Evolutionary conservation across 2,329 filamentous ascomycete species (phyloP).

Genomic region (Lachnellula hyalina): DNA sequence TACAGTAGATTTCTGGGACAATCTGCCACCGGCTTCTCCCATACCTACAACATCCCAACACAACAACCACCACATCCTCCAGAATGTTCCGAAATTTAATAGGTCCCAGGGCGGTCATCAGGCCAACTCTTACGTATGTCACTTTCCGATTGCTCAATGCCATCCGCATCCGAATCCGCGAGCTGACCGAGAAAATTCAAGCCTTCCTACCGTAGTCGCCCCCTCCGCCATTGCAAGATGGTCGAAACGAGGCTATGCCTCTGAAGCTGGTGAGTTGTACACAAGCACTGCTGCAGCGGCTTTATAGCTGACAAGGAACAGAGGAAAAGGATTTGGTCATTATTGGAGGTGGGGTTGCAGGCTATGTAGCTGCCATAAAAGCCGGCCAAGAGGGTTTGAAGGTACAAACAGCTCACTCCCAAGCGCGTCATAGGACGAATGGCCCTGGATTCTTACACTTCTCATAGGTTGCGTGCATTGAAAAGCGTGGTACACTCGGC

Average conservation of each 20-base stretch:
- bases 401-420: slow-evolving; percentile 44
- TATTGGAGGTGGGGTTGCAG: slow-evolving; percentile 95
- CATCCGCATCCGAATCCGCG: background rate
- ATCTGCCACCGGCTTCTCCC: background rate
- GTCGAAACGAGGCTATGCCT: slow-evolving; percentile 56
- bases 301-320: slow-evolving; percentile 52
- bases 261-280: slow-evolving; percentile 33
- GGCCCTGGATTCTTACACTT: slow-evolving; percentile 12
- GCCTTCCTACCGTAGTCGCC: slow-evolving; percentile 45
- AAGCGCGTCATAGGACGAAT: slow-evolving; percentile 1
- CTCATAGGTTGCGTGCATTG: slow-evolving; percentile 83
- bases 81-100: slow-evolving; percentile 57
- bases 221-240: slow-evolving; percentile 45
- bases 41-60: slow-evolving; percentile 14
- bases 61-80: slow-evolving; percentile 11
- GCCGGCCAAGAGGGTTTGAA: slow-evolving; percentile 96
- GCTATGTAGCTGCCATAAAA: slow-evolving; percentile 98
- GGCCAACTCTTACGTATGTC: slow-evolving; percentile 53
- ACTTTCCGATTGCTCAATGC: slow-evolving; percentile 12
- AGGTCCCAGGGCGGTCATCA: slow-evolving; percentile 53
- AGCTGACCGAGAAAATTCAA: slow-evolving; percentile 31
- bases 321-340: slow-evolving; percentile 96
- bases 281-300: slow-evolving; percentile 42
- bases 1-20: no score
- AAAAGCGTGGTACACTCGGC: slow-evolving; percentile 92